Percentiles rank a stretch among this genome's conserved stretches.
Conservation (phyloP, 805 yeast genomes). For the Helenozyma baotianmanensis region DNA sequence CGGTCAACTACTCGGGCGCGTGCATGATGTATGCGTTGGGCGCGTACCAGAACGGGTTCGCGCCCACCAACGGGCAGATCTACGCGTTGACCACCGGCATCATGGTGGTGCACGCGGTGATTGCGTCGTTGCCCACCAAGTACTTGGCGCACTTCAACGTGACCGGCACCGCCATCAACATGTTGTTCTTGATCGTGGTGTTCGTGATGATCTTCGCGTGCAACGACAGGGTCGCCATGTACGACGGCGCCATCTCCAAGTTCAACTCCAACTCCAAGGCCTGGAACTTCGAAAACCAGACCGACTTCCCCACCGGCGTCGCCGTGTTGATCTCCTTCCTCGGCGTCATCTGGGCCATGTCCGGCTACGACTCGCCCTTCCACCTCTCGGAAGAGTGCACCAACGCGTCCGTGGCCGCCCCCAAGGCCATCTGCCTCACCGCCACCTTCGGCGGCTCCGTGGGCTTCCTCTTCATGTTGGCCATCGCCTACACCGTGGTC, state of each 20-base stretch:
- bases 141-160: conserved; percentile 50
- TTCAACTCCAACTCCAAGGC: conserved; percentile 47
- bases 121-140: conserved; percentile 52
- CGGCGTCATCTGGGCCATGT: conserved; percentile 69
- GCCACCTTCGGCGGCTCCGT: conserved; percentile 50
- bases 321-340: conserved; percentile 53
- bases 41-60: conserved; percentile 33
- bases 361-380: conserved; percentile 72
- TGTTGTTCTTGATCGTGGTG: conserved; percentile 46
- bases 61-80: conserved; percentile 44
- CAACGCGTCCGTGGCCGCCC: conserved; percentile 60
- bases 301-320: conserved; percentile 63
- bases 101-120: conserved; percentile 41
- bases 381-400: conserved; percentile 71
- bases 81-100: conserved; percentile 52
- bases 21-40: conserved; percentile 51
- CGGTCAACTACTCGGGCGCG: conserved; percentile 56
- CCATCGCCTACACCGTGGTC: conserved; percentile 57
- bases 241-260: conserved; percentile 35
- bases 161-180: conserved; percentile 46
- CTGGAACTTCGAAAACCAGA: conserved; percentile 53
- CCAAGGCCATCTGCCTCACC: conserved; percentile 62
- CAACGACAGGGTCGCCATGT: conserved; percentile 36
- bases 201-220: conserved; percentile 52
- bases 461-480: conserved; percentile 55